phyloP scores from a whole-genome alignment of 2,329 filamentous ascomycete genomes.

The Hirsutella minnesotensis region DNA sequence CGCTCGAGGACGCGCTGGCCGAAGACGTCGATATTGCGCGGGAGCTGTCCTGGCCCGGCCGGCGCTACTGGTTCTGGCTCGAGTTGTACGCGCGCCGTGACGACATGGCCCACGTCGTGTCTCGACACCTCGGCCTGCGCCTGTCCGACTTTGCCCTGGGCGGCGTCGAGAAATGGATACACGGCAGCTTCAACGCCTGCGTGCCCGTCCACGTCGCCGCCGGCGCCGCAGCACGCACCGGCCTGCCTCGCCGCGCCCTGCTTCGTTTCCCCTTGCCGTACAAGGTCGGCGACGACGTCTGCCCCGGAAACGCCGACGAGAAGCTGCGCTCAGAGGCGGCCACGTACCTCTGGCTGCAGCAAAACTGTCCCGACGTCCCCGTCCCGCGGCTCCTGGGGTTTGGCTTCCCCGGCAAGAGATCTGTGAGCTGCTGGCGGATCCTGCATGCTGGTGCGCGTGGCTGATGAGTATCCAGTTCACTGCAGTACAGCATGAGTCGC shows the following conservation, averaged over 20 bases:
- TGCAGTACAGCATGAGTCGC: not conserved
- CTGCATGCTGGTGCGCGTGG: not conserved
- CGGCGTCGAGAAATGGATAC: constrained; percentile 13
- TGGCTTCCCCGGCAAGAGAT: constrained; percentile 5
- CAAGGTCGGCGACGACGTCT: constrained; percentile 21
- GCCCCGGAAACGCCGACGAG: constrained; percentile 30
- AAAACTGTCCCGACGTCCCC: constrained; percentile 11
- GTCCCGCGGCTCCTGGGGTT: constrained; percentile 11
- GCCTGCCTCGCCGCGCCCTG: constrained; percentile 1
- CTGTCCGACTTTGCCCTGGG: not conserved
- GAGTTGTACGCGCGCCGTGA: not conserved
- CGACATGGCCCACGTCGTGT: not conserved
- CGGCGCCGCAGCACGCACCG: no score
- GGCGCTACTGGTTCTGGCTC: not conserved
- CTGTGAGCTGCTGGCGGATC: not conserved
- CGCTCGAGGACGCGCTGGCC: not conserved
- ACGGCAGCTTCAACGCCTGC: constrained; percentile 24
- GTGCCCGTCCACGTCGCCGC: constrained; percentile 13
- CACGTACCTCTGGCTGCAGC: constrained; percentile 11
- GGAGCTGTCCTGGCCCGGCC: not conserved
- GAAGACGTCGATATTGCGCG: not conserved
- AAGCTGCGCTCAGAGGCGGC: constrained; percentile 19
- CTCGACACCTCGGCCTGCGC: not conserved
- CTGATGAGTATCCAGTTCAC: not conserved
- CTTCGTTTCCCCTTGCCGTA: constrained; percentile 21